Percentiles rank a stretch among this genome's conserved stretches.
phyloP scores from a whole-genome alignment of 192 early-diverging fungal genomes.

The Radiomyces spectabilis region DNA sequence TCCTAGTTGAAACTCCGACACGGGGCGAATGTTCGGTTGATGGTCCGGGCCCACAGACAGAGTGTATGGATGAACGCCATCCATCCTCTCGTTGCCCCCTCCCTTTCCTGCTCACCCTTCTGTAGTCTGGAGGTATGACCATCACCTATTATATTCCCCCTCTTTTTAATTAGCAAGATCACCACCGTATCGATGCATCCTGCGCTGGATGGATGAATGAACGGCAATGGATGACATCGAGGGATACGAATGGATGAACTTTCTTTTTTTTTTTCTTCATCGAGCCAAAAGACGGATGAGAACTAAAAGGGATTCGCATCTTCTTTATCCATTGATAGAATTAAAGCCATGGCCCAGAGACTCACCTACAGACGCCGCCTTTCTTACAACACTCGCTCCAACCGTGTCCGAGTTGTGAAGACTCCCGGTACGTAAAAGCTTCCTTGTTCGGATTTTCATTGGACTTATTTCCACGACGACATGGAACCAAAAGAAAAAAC shows the following conservation, averaged over 20 bases:
- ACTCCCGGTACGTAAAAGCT: slow-evolving; percentile 64
- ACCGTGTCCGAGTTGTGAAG: slow-evolving; percentile 80
- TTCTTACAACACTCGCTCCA: slow-evolving; percentile 88
- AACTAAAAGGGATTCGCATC: not conserved
- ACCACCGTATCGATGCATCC: not conserved
- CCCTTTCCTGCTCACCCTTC: too few relatives aligned
- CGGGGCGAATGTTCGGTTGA: too few relatives aligned
- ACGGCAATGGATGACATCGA: not conserved
- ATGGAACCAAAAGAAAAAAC: not conserved
- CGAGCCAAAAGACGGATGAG: slow-evolving; percentile 5
- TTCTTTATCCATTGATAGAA: not conserved
- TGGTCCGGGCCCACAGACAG: too few relatives aligned
- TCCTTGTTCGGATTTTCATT: slow-evolving; percentile 1
- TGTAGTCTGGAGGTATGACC: slow-evolving; percentile 1
- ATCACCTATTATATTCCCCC: too few relatives aligned
- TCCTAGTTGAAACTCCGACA: too few relatives aligned
- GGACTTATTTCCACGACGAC: too few relatives aligned
- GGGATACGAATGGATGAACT: slow-evolving; percentile 5
- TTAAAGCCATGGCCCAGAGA: slow-evolving; percentile 58
- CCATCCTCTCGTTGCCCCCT: too few relatives aligned
- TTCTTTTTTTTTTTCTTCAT: not conserved
- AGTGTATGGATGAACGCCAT: not conserved
- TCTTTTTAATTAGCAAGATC: too few relatives aligned
- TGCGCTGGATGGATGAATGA: slow-evolving; percentile 1
- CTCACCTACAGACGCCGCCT: slow-evolving; percentile 80